These are phyloP conservation scores for Hydnomerulius pinastri DNA, from an alignment of 768 basidiomycete species.

Conservation along the genomic window DNA sequence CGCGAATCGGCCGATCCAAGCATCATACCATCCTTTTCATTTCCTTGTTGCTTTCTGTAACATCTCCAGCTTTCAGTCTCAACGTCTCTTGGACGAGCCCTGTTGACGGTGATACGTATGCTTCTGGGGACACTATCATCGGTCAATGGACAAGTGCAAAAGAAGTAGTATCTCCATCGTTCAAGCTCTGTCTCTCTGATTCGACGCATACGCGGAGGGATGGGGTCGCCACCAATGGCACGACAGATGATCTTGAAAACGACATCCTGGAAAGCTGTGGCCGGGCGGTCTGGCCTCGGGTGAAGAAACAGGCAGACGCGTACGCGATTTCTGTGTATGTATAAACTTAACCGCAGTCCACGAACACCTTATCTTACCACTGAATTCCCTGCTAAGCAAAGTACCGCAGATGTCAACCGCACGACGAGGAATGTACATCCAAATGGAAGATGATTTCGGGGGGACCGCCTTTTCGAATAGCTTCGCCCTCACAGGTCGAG, in stretches of 20 bases:
- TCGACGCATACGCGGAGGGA: neutral
- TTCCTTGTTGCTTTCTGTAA: neutral
- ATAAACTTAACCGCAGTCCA: neutral
- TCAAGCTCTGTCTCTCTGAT: constrained; percentile 33
- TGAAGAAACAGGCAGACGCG: constrained; percentile 24
- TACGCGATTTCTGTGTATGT: constrained; percentile 29
- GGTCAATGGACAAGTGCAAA: constrained; percentile 30
- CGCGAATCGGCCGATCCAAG: neutral
- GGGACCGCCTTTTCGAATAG: constrained; percentile 22
- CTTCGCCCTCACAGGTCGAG: constrained; percentile 31
- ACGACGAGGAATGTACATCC: constrained; percentile 11
- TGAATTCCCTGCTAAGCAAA: constrained; percentile 12
- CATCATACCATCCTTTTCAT: neutral
- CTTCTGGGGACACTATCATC: constrained; percentile 32
- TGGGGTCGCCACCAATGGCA: too few relatives aligned
- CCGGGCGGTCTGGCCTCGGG: constrained; percentile 25
- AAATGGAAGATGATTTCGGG: constrained; percentile 31
- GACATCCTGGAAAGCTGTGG: constrained; percentile 16
- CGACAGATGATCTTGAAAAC: neutral
- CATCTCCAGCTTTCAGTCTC: neutral
- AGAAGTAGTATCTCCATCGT: constrained; percentile 33
- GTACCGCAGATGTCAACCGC: constrained; percentile 19
- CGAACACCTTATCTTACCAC: neutral
- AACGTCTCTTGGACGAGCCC: constrained; percentile 32
- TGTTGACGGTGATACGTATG: constrained; percentile 25